These are phyloP conservation scores for Neoboletus brunneissimus DNA, from an alignment of 768 basidiomycete genomes.

Conservation along the genomic window DNA sequence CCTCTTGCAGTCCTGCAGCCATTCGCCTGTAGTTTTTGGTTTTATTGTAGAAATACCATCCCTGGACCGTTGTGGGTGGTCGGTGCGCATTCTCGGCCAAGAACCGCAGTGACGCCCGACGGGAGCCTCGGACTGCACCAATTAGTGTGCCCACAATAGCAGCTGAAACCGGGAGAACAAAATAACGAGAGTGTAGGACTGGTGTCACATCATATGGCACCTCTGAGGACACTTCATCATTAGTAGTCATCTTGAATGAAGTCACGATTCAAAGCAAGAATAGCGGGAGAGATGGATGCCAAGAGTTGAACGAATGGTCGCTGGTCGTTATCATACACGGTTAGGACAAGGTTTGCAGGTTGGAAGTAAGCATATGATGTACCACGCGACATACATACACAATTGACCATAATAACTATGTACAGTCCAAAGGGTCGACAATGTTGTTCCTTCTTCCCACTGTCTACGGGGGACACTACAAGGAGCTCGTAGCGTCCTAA, in stretches of 20 bases:
- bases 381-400: not conserved
- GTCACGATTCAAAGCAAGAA: not conserved
- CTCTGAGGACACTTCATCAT: conserved; percentile 6
- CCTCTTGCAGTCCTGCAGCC: conserved; percentile 67
- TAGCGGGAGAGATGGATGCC: not conserved
- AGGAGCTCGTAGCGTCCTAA: conserved; percentile 21
- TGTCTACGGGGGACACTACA: not conserved
- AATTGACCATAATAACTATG: not conserved
- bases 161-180: conserved; percentile 59
- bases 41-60: conserved; percentile 97
- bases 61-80: conserved; percentile 77
- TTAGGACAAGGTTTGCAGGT: not conserved
- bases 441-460: too few species aligned
- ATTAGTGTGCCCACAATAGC: conserved; percentile 61
- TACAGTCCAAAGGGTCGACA: too few species aligned
- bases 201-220: conserved; percentile 30
- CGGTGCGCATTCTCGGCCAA: conserved; percentile 93
- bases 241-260: conserved; percentile 16
- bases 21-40: conserved; percentile 90
- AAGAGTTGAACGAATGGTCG: not conserved
- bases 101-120: conserved; percentile 70
- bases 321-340: not conserved
- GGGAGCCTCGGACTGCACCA: conserved; percentile 71
- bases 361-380: not conserved
- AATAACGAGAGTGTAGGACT: conserved; percentile 46